phyloP scores from a whole-genome alignment of 495 filamentous ascomycete genomes.

The Neurospora sp. region DNA sequence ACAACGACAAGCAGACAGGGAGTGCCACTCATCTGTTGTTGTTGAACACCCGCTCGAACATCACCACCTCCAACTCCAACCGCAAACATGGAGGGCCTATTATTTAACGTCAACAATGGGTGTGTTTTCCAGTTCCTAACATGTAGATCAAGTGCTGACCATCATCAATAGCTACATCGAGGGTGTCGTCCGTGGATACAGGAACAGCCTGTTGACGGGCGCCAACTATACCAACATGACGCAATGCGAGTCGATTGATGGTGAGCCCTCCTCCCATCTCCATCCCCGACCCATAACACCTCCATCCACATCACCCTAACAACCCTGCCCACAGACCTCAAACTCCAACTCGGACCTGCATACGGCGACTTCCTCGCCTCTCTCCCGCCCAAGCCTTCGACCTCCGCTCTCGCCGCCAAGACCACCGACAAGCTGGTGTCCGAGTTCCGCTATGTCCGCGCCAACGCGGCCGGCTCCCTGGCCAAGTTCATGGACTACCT shows the following conservation, averaged over 20 bases:
- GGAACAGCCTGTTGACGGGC: conserved; percentile 82
- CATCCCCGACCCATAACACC: neutral
- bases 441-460: conserved; percentile 92
- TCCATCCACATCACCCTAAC: conserved; percentile 1
- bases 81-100: conserved; percentile 77
- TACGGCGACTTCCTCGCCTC: conserved; percentile 96
- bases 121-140: conserved; percentile 27
- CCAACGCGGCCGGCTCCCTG: conserved; percentile 80
- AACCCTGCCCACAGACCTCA: conserved; percentile 59
- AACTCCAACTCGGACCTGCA: conserved; percentile 88
- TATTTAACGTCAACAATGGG: conserved; percentile 95
- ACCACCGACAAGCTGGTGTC: conserved; percentile 96
- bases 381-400: conserved; percentile 93
- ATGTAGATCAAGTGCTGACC: conserved; percentile 20
- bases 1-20: neutral
- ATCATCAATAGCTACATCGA: conserved; percentile 67
- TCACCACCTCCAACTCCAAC: conserved; percentile 2
- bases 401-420: conserved; percentile 85
- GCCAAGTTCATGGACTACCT: conserved; percentile 94
- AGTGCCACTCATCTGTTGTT: conserved; percentile 1
- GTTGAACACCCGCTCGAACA: neutral
- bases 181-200: conserved; percentile 92
- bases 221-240: conserved; percentile 92
- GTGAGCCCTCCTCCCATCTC: conserved; percentile 35
- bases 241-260: conserved; percentile 98